Evolutionary conservation across 306 rosid species (phyloP).

Genomic region (Astragalus membranaceus): DNA sequence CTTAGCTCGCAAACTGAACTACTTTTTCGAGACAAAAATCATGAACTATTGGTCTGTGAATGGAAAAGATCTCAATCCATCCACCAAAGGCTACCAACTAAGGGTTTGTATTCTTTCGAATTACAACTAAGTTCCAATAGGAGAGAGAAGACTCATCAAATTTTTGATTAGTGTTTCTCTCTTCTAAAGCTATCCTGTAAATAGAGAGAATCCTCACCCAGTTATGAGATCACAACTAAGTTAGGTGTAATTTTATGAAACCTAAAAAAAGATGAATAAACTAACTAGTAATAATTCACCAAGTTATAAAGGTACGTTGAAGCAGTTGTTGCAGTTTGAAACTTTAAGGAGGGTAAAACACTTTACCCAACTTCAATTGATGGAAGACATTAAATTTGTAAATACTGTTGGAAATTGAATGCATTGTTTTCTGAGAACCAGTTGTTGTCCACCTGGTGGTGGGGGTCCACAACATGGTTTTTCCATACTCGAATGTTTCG

Average conservation of each 20-base stretch:
- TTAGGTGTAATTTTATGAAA: neutral
- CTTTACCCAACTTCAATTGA: neutral
- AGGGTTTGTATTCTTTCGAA: too few relatives aligned
- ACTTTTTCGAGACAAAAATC: too few relatives aligned
- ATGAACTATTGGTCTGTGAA: too few relatives aligned
- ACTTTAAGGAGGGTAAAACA: neutral
- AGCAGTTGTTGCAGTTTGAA: neutral
- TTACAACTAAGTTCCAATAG: too few relatives aligned
- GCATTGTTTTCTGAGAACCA: neutral
- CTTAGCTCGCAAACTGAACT: too few relatives aligned
- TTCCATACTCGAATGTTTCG: neutral
- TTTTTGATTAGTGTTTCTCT: too few relatives aligned
- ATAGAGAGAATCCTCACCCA: too few relatives aligned
- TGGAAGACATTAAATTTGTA: neutral
- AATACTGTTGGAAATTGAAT: neutral
- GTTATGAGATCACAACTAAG: too few relatives aligned
- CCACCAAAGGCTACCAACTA: too few relatives aligned
- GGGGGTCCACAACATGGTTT: slow-evolving; percentile 8
- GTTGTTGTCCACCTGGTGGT: neutral
- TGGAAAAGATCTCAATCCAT: too few relatives aligned
- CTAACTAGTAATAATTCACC: neutral
- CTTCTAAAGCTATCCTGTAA: too few relatives aligned
- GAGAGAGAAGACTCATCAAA: too few relatives aligned
- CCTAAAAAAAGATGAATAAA: neutral
- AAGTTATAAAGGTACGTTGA: neutral